Base-by-base conservation (phyloP, 1,284 basidiomycete genomes). In the Malassezia arunalokei region DNA sequence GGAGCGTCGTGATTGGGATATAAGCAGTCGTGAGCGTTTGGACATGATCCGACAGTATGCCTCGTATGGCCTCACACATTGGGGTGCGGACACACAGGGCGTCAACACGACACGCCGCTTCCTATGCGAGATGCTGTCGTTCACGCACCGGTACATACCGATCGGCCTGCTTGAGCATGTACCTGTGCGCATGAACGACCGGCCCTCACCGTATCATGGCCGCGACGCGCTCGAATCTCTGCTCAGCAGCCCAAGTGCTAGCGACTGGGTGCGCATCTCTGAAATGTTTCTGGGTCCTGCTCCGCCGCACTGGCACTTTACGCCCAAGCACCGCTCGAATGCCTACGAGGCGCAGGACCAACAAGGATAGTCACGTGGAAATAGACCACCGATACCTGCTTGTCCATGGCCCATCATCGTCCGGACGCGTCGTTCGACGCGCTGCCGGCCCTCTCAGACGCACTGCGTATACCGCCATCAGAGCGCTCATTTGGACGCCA, bases 261-360 rank as follows among this genome's bases (percentile, higher is more conserved):
- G 80, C n/a, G 89, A 95, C 72, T 98, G 92, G 92, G 85, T 95
- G 47, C 87, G 83, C 75, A 83, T 98, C 31, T 86, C 85, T 0
- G 88, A 94, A 74, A 91, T 95, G 86, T 96, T 87, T 80, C 78
- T 85, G 11, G 86, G 86, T 1, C 81, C 80, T 41, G 77, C 79
- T 1, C 83, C 83, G 0, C 81, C 82, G 27, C 55, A 63, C 20
- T 73, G 65, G 63, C 73, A 76, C 5, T 87, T 87, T 73, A 77
- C 77, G 6, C 84, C 63, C 6, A 64, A 64, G 40, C 63, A 64
- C 51, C 56, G 57, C 45, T 60, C 58, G 17, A 64, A 57, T 43
- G 56, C 38, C 9, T 33, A 29, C 24, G 51, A 42, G 35, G 24
- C 11, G 46, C 46, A 54, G 29, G 51, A 46, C 17, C 33, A 49